Evolutionary conservation across 306 rosid species (phyloP).

Genomic region (Lathyrus sativus): DNA sequence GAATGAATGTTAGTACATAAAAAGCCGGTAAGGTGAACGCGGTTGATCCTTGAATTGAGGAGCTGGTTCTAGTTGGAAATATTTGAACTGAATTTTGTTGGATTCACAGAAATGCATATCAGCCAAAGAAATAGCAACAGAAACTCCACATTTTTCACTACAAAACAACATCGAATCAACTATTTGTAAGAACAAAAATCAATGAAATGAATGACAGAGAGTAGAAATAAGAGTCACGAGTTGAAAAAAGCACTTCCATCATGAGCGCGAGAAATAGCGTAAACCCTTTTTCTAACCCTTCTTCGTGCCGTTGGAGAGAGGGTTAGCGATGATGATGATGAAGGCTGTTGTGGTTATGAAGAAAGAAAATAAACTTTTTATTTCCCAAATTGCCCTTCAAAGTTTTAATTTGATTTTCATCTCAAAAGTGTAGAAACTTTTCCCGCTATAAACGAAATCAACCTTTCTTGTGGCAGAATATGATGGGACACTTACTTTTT

Average conservation of each 20-base stretch:
- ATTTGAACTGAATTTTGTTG: conserved; percentile 35
- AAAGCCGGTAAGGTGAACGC: conserved; percentile 52
- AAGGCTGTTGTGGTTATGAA: too few relatives aligned
- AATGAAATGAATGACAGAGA: neutral
- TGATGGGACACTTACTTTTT: too few relatives aligned
- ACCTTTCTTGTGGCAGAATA: too few relatives aligned
- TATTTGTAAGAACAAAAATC: neutral
- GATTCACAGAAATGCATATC: conserved; percentile 59
- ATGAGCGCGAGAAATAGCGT: conserved; percentile 47
- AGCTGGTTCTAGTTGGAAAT: too few relatives aligned
- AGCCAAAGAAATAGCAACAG: conserved; percentile 53
- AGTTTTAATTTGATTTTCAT: too few relatives aligned
- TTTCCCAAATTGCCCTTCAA: too few relatives aligned
- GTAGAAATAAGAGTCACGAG: too few relatives aligned
- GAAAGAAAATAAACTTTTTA: too few relatives aligned
- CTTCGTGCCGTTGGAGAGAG: conserved; percentile 40
- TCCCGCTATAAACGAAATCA: too few relatives aligned
- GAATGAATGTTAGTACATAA: conserved; percentile 44
- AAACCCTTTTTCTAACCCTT: conserved; percentile 54
- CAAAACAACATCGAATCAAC: too few relatives aligned
- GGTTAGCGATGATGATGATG: too few relatives aligned
- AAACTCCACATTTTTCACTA: conserved; percentile 47
- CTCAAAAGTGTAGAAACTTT: too few relatives aligned
- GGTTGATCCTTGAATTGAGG: conserved; percentile 31
- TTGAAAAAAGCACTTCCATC: conserved; percentile 54